A percentile compares a stretch with the other conserved stretches of the same genome.
Evolutionary conservation across 2,329 filamentous ascomycete genomes (phyloP).

Genomic region (Arthrocladium fulminans): DNA sequence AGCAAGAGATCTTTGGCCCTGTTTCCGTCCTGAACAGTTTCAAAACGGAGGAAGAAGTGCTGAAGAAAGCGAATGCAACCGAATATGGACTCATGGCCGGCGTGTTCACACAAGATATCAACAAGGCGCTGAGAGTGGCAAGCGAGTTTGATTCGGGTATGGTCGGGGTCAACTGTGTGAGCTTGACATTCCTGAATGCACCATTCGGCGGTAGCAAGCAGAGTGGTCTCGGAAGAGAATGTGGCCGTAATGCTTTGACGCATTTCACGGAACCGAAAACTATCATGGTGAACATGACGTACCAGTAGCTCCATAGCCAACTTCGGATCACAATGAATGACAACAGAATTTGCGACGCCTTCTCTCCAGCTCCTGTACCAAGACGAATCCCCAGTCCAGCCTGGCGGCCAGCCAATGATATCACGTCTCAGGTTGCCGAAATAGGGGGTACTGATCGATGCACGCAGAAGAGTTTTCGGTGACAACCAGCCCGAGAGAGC

Average conservation of each 20-base stretch:
- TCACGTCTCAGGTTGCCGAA: too few species aligned
- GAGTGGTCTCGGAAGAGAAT: slow-evolving; percentile 43
- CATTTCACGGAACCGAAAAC: slow-evolving; percentile 30
- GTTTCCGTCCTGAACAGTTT: slow-evolving; percentile 32
- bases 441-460: too few species aligned
- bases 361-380: too few species aligned
- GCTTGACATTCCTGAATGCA: slow-evolving; percentile 29
- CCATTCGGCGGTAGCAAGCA: slow-evolving; percentile 37
- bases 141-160: slow-evolving; percentile 34
- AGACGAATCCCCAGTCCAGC: too few species aligned
- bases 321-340: too few species aligned
- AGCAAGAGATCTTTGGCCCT: slow-evolving; percentile 36
- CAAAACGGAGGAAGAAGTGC: slow-evolving; percentile 30
- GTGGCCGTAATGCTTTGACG: slow-evolving; percentile 29
- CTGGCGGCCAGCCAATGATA: too few species aligned
- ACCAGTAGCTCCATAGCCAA: too few species aligned
- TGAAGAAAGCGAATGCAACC: slow-evolving; percentile 30
- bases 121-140: slow-evolving; percentile 32
- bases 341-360: too few species aligned
- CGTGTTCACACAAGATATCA: slow-evolving; percentile 34
- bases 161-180: slow-evolving; percentile 37
- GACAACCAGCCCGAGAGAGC: too few species aligned
- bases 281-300: slow-evolving; percentile 28
- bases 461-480: too few species aligned
- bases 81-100: slow-evolving; percentile 34